Conservation (phyloP, 257 asterid species). For the Gynochthodes officinalis region DNA sequence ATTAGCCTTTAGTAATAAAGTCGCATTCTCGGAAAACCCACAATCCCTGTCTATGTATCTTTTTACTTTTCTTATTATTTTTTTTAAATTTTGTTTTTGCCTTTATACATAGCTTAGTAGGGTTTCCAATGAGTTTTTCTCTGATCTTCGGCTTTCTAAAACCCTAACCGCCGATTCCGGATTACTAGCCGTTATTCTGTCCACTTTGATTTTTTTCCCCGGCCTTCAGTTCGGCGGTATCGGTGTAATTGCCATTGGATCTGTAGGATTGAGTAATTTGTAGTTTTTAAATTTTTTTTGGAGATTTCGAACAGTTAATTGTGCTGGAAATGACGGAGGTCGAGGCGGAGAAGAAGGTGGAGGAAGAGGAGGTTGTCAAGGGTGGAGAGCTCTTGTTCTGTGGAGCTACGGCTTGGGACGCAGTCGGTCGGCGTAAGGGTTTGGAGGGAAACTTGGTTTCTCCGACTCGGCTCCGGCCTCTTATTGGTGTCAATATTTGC, state of each 20-base stretch:
- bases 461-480: constrained; percentile 84
- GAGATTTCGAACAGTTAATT: constrained; percentile 27
- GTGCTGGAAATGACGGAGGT: constrained; percentile 64
- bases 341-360: constrained; percentile 51
- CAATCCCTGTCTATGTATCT: constrained; percentile 4
- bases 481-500: constrained; percentile 72
- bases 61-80: neutral
- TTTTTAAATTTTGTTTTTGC: neutral
- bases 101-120: constrained; percentile 15
- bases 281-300: neutral
- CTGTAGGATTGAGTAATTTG: constrained; percentile 14
- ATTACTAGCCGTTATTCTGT: constrained; percentile 6
- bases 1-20: neutral
- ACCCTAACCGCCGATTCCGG: constrained; percentile 38
- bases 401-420: constrained; percentile 87
- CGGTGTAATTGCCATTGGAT: constrained; percentile 22
- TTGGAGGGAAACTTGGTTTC: constrained; percentile 71
- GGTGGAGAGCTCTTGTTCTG: constrained; percentile 90
- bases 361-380: constrained; percentile 41
- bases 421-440: constrained; percentile 75
- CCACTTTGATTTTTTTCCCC: constrained; percentile 1
- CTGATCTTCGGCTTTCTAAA: constrained; percentile 27
- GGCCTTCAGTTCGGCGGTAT: neutral
- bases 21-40: constrained; percentile 34
- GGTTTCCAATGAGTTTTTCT: constrained; percentile 36